phyloP scores from a whole-genome alignment of 1,139 yeast genomes.

The Scheffersomyces illinoinensis region DNA sequence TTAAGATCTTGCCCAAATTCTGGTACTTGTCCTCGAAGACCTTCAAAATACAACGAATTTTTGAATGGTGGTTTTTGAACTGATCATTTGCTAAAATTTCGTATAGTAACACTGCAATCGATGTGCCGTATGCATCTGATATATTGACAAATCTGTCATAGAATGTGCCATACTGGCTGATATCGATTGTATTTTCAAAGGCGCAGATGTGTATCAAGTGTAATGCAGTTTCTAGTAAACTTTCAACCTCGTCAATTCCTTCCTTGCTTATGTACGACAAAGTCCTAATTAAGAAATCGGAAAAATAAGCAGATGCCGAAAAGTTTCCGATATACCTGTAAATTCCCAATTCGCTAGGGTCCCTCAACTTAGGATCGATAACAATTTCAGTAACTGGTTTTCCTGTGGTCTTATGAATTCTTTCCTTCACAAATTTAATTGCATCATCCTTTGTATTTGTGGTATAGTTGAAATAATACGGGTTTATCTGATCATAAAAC shows the following conservation, averaged over 20 bases:
- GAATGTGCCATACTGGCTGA: constrained; percentile 31
- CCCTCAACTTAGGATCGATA: constrained; percentile 45
- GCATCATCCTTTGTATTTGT: constrained; percentile 79
- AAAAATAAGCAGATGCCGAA: constrained; percentile 52
- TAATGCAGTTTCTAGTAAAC: constrained; percentile 57
- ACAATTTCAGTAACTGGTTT: constrained; percentile 44
- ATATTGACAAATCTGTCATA: constrained; percentile 36
- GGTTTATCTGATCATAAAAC: constrained; percentile 60
- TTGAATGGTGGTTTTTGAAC: constrained; percentile 47
- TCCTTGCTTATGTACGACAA: constrained; percentile 42
- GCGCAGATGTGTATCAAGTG: constrained; percentile 67
- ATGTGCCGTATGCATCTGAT: constrained; percentile 30
- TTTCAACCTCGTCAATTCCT: constrained; percentile 49
- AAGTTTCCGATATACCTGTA: constrained; percentile 40
- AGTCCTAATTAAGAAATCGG: constrained; percentile 51
- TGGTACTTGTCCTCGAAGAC: constrained; percentile 31
- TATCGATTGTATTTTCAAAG: constrained; percentile 32
- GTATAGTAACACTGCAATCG: constrained; percentile 50
- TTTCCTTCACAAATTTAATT: constrained; percentile 55
- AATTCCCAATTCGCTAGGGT: constrained; percentile 32
- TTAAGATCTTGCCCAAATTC: constrained; percentile 21
- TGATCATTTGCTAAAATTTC: constrained; percentile 39
- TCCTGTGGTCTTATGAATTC: constrained; percentile 29
- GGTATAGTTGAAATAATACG: constrained; percentile 78
- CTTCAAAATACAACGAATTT: constrained; percentile 55